These are phyloP conservation scores for Penicillium sp. DNA, from an alignment of 2,329 filamentous ascomycete genomes.

Conservation along the genomic window DNA sequence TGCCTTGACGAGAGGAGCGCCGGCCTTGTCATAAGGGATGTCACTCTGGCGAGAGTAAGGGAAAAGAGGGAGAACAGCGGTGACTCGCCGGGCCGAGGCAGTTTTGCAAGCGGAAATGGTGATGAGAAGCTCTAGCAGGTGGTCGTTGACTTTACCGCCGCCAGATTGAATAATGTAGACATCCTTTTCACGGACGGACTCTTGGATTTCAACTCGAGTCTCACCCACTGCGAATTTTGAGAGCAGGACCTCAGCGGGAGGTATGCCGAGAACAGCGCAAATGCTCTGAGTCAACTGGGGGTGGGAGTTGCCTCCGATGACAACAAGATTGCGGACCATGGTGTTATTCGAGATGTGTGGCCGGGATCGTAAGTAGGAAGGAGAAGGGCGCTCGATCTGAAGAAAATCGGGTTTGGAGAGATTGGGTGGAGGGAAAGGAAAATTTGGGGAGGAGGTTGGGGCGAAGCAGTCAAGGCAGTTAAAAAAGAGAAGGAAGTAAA, in stretches of 20 bases:
- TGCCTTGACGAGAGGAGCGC: constrained; percentile 77
- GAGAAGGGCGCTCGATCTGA: constrained; percentile 18
- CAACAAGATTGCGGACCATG: constrained; percentile 94
- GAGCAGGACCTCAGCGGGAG: constrained; percentile 78
- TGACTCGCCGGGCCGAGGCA: constrained; percentile 87
- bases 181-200: constrained; percentile 96
- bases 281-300: constrained; percentile 81
- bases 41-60: constrained; percentile 96
- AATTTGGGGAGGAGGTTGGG: constrained; percentile 32
- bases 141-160: constrained; percentile 89
- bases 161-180: constrained; percentile 98
- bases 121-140: constrained; percentile 94
- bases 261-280: constrained; percentile 82
- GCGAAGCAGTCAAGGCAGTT: constrained; percentile 11
- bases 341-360: constrained; percentile 16
- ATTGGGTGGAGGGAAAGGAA: constrained; percentile 25
- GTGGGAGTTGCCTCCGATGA: constrained; percentile 91
- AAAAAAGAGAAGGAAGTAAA: too few species aligned
- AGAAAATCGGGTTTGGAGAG: constrained; percentile 21
- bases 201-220: constrained; percentile 90
- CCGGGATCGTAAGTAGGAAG: constrained; percentile 11
- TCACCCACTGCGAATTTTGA: constrained; percentile 94
- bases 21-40: constrained; percentile 92
- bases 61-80: constrained; percentile 90
- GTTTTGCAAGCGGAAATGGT: constrained; percentile 98